Base-by-base conservation (phyloP, 2,329 filamentous ascomycete species). In the Colletotrichum scovillei region DNA sequence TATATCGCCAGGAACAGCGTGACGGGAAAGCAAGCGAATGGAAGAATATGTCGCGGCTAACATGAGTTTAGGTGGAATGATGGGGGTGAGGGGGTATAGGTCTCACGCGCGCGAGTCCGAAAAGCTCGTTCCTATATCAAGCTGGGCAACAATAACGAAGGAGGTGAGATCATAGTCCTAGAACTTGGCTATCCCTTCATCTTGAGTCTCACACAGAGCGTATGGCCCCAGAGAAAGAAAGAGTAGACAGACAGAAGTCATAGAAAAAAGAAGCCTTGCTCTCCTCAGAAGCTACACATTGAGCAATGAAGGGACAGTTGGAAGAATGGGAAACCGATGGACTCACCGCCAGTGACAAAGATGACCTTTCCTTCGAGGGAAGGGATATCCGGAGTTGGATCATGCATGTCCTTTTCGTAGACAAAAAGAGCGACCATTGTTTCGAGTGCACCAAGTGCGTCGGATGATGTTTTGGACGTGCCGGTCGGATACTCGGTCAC, bases 321-420 rank as follows among this genome's bases (percentile, higher is more conserved):
- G 11, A 11, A 14, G 30, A 32, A 12, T 2, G 9, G 2, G 12
- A 28, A n/a, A 16, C 3, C 4, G 5, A 24, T 1, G 1, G 8
- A 38, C 67, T 49, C 79, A 86, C 86, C 87, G 66, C 88, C 88
- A 2, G 87, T 89, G 5, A 89, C 79, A 19, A 89, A 79, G 53
- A 89, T 82, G 8, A 88, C 84, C 73, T 88, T 89, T 55, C 84
- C 85, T 1, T 82, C 77, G 19, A 89, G 82, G 49, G 84, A 81
- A 5, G 80, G 77, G 28, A 89, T 84, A 16, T n/a, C 19, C 0
- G 69, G 69, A 24, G 64, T 72, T 22, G 69, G 64, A 22, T 72
- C 52, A 12, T 57, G 35, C 11, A 69, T 24, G n/a, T 72, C 64
- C 22, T 72, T 69, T 30, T 63, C 69, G 30, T 69, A 57, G 1